Evolutionary conservation across 2,329 filamentous ascomycete genomes (phyloP), one percentile per base, ranked within the genome.

Genomic region (Talaromyces atroroseus): DNA sequence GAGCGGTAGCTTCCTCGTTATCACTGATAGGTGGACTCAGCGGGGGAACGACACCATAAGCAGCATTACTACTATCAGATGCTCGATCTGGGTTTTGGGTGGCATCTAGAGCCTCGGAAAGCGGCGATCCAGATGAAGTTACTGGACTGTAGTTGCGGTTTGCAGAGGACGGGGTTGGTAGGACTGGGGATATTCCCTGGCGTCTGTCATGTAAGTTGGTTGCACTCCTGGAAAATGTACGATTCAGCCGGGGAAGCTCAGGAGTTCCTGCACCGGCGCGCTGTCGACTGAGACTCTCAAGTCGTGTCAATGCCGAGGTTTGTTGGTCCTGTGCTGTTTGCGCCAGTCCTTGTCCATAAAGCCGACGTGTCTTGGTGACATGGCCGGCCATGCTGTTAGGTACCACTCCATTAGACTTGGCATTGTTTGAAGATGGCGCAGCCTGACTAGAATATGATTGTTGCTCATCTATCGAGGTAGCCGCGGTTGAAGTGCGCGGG

Each of bases 391-490:
- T 65, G 0, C 76, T 73, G 3, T 70, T 65, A 20, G 66, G 64
- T 23, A 42, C n/a, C 6, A 64, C 61, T 12, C 66, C 61, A 58
- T 65, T 56, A 63, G 65, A 56, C 65, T 67, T 59, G 60, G 61
- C 49, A 21, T 59, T 46, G 32, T 59, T 48, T 11, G 56, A 42
- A 36, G 56, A 54, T 2, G 61, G 46, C 23, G 68, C 64, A 21
- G 54, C 47, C 20, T 69, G 64, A 48, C 11, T 34, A 12, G 61
- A 61, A 16, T 59, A 54, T 24, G 63, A 74, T 63, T n/a, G 71
- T 70, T 92, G 89, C 0, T 91, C 95, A n/a, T 86, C 84, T 51
- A 95, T 78, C 0, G 92, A 96, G 0, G 91, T 96, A 2, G 90
- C 91, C 6, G 91, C 89, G 1, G 92, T 96, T 0, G 92, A 96